phyloP scores from a whole-genome alignment of 2,329 filamentous ascomycete species.

The Paradendryphiella salina region DNA sequence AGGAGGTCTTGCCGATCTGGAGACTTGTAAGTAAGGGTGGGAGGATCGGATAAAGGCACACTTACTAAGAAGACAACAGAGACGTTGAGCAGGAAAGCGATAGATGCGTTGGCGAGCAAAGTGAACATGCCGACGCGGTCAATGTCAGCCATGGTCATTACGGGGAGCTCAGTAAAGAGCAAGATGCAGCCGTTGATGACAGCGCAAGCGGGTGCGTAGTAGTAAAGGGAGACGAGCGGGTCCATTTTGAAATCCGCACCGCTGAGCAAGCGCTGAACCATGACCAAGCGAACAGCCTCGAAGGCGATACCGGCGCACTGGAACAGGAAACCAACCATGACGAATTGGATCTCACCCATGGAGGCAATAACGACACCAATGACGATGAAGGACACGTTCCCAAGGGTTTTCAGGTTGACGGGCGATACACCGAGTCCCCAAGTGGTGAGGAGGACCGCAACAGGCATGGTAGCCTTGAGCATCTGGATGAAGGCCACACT shows the following conservation, averaged over 20 bases:
- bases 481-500: constrained; percentile 98
- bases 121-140: constrained; percentile 72
- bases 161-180: constrained; percentile 73
- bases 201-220: constrained; percentile 84
- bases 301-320: constrained; percentile 79
- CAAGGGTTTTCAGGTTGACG: constrained; percentile 81
- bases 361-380: constrained; percentile 93
- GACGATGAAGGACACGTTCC: constrained; percentile 94
- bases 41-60: constrained; percentile 40
- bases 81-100: constrained; percentile 81
- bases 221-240: constrained; percentile 84
- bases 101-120: constrained; percentile 74
- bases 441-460: constrained; percentile 85
- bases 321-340: constrained; percentile 75
- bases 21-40: constrained; percentile 17
- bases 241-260: constrained; percentile 91
- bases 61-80: constrained; percentile 81
- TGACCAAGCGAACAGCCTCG: constrained; percentile 79
- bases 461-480: constrained; percentile 97
- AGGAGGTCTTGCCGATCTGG: constrained; percentile 85
- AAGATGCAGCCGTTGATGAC: constrained; percentile 77
- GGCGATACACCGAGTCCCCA: constrained; percentile 85
- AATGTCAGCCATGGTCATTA: constrained; percentile 69
- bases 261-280: constrained; percentile 82
- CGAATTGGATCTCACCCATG: constrained; percentile 93